A percentile compares a stretch with the other conserved stretches of the same genome.
phyloP scores from a whole-genome alignment of 352 stramenopile species.

The Globisporangium middletonii region DNA sequence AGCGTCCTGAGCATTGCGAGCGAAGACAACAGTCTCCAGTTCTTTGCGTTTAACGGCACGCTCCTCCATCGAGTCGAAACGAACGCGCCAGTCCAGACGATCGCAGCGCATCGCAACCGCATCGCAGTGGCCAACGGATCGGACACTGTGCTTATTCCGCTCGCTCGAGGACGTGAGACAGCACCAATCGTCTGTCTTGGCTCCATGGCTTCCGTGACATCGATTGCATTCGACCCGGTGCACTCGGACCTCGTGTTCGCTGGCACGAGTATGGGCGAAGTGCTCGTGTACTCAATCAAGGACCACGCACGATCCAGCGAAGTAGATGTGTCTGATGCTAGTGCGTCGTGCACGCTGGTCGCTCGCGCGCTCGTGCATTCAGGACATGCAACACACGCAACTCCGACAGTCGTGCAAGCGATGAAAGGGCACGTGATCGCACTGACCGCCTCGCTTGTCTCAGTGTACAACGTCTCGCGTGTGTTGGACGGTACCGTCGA shows the following conservation, averaged over 20 bases:
- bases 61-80: constrained; percentile 29
- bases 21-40: constrained; percentile 11
- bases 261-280: constrained; percentile 34
- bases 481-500: neutral
- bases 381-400: neutral
- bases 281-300: constrained; percentile 31
- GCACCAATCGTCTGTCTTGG: constrained; percentile 34
- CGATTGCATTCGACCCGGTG: constrained; percentile 38
- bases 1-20: constrained; percentile 18
- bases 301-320: constrained; percentile 1
- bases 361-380: constrained; percentile 1
- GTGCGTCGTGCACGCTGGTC: neutral
- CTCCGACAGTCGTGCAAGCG: neutral
- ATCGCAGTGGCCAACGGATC: constrained; percentile 37
- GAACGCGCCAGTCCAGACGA: constrained; percentile 10
- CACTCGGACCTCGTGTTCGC: constrained; percentile 39
- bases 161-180: constrained; percentile 20
- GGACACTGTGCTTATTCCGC: constrained; percentile 20
- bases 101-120: constrained; percentile 33
- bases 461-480: constrained; percentile 12
- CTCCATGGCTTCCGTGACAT: constrained; percentile 26
- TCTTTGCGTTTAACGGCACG: constrained; percentile 44
- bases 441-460: neutral
- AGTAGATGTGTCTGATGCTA: neutral
- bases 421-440: constrained; percentile 13